phyloP scores from a whole-genome alignment of 768 basidiomycete genomes.

The Kwoniella sp. region DNA sequence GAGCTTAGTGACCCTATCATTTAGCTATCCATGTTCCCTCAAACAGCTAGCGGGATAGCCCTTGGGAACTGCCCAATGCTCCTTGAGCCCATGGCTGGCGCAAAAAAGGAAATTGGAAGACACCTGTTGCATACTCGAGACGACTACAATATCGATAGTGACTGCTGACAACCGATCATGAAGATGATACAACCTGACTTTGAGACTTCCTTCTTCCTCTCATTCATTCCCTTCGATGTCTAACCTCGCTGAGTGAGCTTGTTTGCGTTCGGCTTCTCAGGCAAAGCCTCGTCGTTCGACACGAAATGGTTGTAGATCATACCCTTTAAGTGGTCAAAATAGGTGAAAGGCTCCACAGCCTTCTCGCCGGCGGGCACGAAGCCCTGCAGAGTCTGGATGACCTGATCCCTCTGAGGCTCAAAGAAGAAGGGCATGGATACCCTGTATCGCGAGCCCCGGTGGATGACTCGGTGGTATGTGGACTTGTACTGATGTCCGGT shows the following conservation, averaged over 20 bases:
- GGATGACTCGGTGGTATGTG: slow-evolving; percentile 38
- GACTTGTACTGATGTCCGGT: slow-evolving; percentile 37
- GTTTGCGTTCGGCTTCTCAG: slow-evolving; percentile 30
- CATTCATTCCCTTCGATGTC: background rate
- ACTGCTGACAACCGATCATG: too few species aligned
- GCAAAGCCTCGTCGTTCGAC: slow-evolving; percentile 27
- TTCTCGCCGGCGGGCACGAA: slow-evolving; percentile 22
- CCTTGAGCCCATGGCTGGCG: too few species aligned
- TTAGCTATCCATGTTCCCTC: too few species aligned
- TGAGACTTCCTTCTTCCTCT: background rate
- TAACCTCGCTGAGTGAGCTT: slow-evolving; percentile 32
- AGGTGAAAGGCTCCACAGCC: slow-evolving; percentile 27
- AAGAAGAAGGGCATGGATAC: slow-evolving; percentile 42
- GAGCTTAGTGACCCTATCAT: too few species aligned
- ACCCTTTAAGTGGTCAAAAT: slow-evolving; percentile 34
- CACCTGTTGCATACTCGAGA: too few species aligned
- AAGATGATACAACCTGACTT: background rate
- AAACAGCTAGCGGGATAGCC: too few species aligned
- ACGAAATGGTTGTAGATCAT: slow-evolving; percentile 36
- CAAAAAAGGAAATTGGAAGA: too few species aligned
- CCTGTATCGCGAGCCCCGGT: slow-evolving; percentile 30
- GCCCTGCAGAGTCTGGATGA: slow-evolving; percentile 18
- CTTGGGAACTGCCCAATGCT: too few species aligned
- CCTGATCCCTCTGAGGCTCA: slow-evolving; percentile 28
- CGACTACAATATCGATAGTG: too few species aligned